These are phyloP conservation scores for Fraxinus greggii DNA, from an alignment of 305 asterid species.

Conservation along the genomic window DNA sequence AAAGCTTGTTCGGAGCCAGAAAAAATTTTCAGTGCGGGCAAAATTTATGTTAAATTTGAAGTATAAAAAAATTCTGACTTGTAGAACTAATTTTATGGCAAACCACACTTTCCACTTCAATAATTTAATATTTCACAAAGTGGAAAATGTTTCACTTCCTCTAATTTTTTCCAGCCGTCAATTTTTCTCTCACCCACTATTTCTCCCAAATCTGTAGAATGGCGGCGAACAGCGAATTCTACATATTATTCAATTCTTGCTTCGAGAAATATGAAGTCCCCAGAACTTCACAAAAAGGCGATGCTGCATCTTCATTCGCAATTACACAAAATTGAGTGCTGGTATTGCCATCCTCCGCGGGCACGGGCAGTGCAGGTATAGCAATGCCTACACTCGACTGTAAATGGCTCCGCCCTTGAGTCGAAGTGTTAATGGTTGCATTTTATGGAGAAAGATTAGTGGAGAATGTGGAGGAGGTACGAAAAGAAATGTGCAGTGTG, in stretches of 20 bases:
- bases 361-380: too few relatives aligned
- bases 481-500: constrained; percentile 53
- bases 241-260: not conserved
- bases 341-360: too few relatives aligned
- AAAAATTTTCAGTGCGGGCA: not conserved
- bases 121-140: not conserved
- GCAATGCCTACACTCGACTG: too few relatives aligned
- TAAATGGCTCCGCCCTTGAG: too few relatives aligned
- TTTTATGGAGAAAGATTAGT: constrained; percentile 66
- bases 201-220: not conserved
- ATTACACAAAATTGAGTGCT: not conserved
- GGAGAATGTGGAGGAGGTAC: constrained; percentile 60
- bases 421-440: constrained; percentile 50
- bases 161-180: not conserved
- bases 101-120: not conserved
- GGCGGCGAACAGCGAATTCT: not conserved
- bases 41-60: too few relatives aligned
- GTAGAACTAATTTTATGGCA: not conserved
- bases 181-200: not conserved
- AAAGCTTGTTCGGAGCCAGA: constrained; percentile 50
- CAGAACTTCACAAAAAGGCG: not conserved
- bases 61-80: not conserved
- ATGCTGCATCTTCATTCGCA: not conserved
- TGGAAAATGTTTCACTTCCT: not conserved
- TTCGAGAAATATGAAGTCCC: not conserved